These are phyloP conservation scores for Phytophthora macrochlamydospora DNA, from an alignment of 352 stramenopile species.

Conservation along the genomic window DNA sequence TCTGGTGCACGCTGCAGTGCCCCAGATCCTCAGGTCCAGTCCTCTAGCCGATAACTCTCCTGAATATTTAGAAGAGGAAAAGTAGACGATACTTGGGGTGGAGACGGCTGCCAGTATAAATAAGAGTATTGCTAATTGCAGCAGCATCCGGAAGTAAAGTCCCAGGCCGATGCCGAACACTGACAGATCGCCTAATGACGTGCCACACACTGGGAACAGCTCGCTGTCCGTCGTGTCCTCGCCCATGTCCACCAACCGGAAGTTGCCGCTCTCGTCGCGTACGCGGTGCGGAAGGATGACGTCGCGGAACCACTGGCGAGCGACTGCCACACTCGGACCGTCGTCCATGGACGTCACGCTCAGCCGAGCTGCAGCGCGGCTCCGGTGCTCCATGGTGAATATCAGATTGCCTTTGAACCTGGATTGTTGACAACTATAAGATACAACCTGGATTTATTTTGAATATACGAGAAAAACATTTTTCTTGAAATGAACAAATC, in stretches of 20 bases:
- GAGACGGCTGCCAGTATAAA: conserved; percentile 64
- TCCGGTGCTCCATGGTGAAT: conserved; percentile 18
- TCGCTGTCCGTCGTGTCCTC: conserved; percentile 55
- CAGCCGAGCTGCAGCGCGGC: conserved; percentile 16
- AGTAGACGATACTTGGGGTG: conserved; percentile 69
- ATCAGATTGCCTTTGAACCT: conserved; percentile 6
- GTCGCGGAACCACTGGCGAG: conserved; percentile 54
- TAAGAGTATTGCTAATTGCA: conserved; percentile 57
- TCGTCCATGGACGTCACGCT: conserved; percentile 28
- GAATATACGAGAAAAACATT: too few relatives aligned
- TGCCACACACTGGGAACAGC: conserved; percentile 68
- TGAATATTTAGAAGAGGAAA: conserved; percentile 64
- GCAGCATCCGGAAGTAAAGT: conserved; percentile 80
- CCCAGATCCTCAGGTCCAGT: conserved; percentile 59
- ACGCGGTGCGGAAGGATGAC: conserved; percentile 65
- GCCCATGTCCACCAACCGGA: conserved; percentile 72
- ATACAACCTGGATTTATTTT: too few relatives aligned
- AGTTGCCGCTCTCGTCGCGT: conserved; percentile 43
- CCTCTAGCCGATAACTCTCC: conserved; percentile 37
- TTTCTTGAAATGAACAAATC: too few relatives aligned
- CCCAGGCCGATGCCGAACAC: conserved; percentile 79
- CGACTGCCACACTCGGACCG: conserved; percentile 38
- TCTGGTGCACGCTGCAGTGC: conserved; percentile 66
- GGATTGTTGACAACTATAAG: neutral
- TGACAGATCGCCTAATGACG: conserved; percentile 59